Conservation (phyloP, 2,329 filamentous ascomycete genomes). For the Aspergillus tubingensis region DNA sequence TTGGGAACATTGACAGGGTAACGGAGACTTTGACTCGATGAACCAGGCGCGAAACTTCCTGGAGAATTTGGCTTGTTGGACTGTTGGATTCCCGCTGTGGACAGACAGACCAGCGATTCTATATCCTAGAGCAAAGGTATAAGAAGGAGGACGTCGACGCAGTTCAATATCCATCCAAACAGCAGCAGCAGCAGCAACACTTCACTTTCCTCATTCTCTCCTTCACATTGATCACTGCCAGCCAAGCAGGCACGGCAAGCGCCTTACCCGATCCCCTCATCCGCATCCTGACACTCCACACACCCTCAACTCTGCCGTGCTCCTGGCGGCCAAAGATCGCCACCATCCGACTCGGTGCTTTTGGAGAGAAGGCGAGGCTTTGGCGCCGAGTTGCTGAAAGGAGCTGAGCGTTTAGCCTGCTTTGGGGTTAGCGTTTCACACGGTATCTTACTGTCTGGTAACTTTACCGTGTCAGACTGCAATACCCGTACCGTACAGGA, state of each 20-base stretch:
- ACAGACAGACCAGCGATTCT: neutral
- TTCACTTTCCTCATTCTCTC: neutral
- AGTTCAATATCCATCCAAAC: neutral
- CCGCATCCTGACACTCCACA: constrained; percentile 63
- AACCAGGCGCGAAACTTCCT: neutral
- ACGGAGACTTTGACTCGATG: neutral
- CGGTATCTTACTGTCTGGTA: constrained; percentile 16
- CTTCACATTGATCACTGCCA: too few relatives aligned
- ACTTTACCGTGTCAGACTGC: constrained; percentile 9
- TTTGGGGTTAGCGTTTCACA: constrained; percentile 17
- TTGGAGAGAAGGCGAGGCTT: constrained; percentile 14
- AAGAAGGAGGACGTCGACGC: neutral
- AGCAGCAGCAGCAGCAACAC: neutral
- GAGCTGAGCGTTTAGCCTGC: constrained; percentile 8
- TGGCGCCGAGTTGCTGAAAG: neutral
- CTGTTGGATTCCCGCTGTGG: neutral
- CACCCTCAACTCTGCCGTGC: constrained; percentile 57
- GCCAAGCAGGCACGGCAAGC: neutral
- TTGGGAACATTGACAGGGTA: neutral
- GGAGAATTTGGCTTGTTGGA: neutral
- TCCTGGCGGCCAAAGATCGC: neutral
- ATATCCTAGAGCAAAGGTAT: neutral
- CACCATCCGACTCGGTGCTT: neutral
- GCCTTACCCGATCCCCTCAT: neutral
- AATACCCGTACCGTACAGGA: constrained; percentile 14